These are phyloP conservation scores for Acer saccharum DNA, from an alignment of 345 rosid genomes.

Conservation along the genomic window DNA sequence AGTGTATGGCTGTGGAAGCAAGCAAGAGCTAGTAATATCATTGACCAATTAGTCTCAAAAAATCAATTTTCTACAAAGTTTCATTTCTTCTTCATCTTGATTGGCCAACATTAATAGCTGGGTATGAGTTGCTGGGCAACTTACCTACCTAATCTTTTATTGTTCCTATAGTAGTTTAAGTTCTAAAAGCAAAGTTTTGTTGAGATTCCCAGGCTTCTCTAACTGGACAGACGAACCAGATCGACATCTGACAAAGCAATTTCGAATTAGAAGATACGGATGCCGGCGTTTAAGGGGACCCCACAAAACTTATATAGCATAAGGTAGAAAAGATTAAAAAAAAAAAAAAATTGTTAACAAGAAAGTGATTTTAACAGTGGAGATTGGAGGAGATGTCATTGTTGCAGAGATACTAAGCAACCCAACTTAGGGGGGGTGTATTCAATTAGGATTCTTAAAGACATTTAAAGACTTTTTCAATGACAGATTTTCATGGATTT, in stretches of 20 bases:
- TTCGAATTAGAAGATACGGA: background rate
- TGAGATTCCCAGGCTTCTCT: conserved; percentile 13
- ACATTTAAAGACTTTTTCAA: too few species aligned
- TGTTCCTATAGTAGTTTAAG: background rate
- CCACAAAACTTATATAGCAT: conserved; percentile 23
- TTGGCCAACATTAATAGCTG: conserved; percentile 2
- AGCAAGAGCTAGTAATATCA: conserved; percentile 15
- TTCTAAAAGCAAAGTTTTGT: background rate
- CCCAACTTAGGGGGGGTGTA: conserved; percentile 4
- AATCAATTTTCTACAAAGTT: background rate
- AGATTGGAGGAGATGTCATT: conserved; percentile 37
- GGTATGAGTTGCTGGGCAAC: conserved; percentile 17
- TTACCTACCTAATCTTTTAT: background rate
- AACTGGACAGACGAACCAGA: background rate
- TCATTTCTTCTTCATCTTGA: background rate
- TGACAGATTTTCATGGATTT: too few species aligned
- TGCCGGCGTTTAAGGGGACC: conserved; percentile 3
- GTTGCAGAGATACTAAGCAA: conserved; percentile 66
- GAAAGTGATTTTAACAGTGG: conserved; percentile 11
- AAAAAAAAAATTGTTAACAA: background rate
- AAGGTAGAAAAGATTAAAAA: conserved; percentile 13
- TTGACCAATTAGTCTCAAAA: conserved; percentile 2
- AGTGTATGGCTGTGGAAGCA: background rate
- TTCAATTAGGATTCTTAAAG: too few species aligned
- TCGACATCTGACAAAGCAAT: too few species aligned